Conservation (phyloP, 176 grass and related monocot species). For the Cenchrus purpureus region DNA sequence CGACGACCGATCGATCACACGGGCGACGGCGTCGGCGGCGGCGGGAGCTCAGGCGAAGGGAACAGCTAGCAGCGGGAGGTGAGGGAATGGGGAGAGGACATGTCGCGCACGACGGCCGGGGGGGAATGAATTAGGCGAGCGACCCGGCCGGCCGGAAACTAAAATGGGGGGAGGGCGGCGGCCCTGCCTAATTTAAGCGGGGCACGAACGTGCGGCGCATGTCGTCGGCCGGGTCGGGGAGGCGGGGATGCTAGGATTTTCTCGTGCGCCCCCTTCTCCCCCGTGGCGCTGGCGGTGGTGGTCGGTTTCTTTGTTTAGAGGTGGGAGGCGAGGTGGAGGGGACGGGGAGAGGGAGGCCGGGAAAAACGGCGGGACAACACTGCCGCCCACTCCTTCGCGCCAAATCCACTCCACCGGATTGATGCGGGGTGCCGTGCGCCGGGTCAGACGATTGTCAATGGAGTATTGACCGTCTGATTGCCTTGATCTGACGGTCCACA, state of each 20-base stretch:
- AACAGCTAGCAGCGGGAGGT: neutral
- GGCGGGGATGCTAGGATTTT: neutral
- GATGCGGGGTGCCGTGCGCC: neutral
- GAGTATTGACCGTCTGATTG: neutral
- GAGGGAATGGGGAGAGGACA: neutral
- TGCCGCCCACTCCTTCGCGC: constrained; percentile 45
- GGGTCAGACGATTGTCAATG: neutral
- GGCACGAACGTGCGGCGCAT: constrained; percentile 60
- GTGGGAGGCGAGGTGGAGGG: neutral
- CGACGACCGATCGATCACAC: neutral
- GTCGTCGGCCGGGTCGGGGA: constrained; percentile 23
- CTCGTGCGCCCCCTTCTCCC: constrained; percentile 2
- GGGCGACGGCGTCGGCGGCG: neutral
- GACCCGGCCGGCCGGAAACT: constrained; percentile 46
- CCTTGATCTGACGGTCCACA: too few species aligned
- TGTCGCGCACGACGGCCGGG: constrained; percentile 40
- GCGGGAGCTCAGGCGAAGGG: neutral
- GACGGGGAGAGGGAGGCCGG: constrained; percentile 23
- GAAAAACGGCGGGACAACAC: constrained; percentile 48
- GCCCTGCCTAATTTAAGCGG: constrained; percentile 50
- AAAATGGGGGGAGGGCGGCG: constrained; percentile 22
- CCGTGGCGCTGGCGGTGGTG: neutral
- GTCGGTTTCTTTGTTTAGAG: constrained; percentile 36
- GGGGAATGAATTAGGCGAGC: neutral
- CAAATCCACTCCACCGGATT: neutral